Percentiles rank a stretch among this genome's conserved stretches.
Conservation (phyloP, 768 basidiomycete genomes). For the Clavaria fumosa region DNA sequence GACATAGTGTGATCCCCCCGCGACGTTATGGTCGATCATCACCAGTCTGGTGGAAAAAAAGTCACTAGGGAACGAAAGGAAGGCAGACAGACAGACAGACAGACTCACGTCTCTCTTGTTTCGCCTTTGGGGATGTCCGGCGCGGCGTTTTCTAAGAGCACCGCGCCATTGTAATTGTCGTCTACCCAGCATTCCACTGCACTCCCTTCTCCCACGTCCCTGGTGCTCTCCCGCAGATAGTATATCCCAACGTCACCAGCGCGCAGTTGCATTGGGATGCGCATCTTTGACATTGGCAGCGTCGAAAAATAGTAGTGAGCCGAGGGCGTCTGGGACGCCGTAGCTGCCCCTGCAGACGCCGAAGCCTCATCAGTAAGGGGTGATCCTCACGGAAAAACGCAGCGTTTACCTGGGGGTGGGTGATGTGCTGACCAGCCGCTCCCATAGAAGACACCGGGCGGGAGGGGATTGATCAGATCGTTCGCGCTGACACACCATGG, state of each 20-base stretch:
- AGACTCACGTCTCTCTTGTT: no score
- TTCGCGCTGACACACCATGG: slow-evolving; percentile 95
- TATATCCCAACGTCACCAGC: slow-evolving; percentile 92
- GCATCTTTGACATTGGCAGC: slow-evolving; percentile 63
- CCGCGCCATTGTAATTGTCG: slow-evolving; percentile 74
- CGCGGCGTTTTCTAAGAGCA: slow-evolving; percentile 67
- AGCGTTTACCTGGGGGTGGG: slow-evolving; percentile 28
- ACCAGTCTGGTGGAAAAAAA: slow-evolving; percentile 48
- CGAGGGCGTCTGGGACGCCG: slow-evolving; percentile 35
- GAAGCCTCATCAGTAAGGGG: neutral
- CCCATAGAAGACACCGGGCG: slow-evolving; percentile 86
- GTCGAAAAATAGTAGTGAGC: slow-evolving; percentile 91
- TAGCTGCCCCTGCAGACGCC: slow-evolving; percentile 7
- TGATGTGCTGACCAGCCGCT: slow-evolving; percentile 81
- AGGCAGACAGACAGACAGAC: no score
- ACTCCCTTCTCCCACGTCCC: slow-evolving; percentile 43
- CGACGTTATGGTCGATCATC: slow-evolving; percentile 76
- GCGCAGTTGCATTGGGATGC: slow-evolving; percentile 71
- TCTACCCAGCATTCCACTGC: slow-evolving; percentile 93
- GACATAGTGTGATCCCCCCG: slow-evolving; percentile 83
- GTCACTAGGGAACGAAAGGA: no score
- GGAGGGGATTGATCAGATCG: slow-evolving; percentile 93
- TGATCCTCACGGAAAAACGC: neutral
- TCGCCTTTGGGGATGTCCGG: no score
- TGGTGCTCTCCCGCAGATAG: slow-evolving; percentile 60